phyloP scores from a whole-genome alignment of 2,329 filamentous ascomycete genomes.

The Arthrobotrys sinensis region DNA sequence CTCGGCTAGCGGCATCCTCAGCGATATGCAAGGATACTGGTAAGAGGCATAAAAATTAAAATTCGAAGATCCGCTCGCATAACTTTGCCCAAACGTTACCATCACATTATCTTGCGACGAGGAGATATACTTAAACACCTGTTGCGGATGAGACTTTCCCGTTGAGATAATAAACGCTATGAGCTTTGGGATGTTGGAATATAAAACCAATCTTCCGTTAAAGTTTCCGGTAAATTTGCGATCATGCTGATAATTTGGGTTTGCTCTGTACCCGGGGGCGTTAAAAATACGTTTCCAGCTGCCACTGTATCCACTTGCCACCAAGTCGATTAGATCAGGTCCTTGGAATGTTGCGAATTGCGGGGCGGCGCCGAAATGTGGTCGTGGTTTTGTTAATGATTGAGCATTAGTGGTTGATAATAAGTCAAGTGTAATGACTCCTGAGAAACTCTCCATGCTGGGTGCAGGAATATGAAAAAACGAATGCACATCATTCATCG shows the following conservation, averaged over 20 bases:
- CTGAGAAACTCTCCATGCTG: neutral
- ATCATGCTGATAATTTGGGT: neutral
- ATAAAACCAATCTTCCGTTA: neutral
- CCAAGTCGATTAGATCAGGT: neutral
- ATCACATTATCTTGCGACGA: constrained; percentile 65
- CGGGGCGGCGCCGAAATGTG: neutral
- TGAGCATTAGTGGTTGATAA: neutral
- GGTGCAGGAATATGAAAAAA: neutral
- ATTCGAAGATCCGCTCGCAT: neutral
- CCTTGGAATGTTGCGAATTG: neutral
- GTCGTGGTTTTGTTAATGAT: neutral
- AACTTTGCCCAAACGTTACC: neutral
- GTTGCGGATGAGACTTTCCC: neutral
- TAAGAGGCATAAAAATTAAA: neutral
- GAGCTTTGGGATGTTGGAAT: constrained; percentile 9
- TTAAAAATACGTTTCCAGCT: constrained; percentile 1
- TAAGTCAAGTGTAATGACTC: neutral
- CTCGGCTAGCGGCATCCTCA: constrained; percentile 6
- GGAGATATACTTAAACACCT: constrained; percentile 75
- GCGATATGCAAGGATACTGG: constrained; percentile 22
- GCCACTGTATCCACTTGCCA: neutral
- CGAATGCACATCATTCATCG: neutral
- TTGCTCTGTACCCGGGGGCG: neutral
- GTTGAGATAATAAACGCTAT: constrained; percentile 5
- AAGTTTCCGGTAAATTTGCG: neutral